Conservation (phyloP, 2,329 filamentous ascomycete species). For the Knoxdaviesia proteae region DNA sequence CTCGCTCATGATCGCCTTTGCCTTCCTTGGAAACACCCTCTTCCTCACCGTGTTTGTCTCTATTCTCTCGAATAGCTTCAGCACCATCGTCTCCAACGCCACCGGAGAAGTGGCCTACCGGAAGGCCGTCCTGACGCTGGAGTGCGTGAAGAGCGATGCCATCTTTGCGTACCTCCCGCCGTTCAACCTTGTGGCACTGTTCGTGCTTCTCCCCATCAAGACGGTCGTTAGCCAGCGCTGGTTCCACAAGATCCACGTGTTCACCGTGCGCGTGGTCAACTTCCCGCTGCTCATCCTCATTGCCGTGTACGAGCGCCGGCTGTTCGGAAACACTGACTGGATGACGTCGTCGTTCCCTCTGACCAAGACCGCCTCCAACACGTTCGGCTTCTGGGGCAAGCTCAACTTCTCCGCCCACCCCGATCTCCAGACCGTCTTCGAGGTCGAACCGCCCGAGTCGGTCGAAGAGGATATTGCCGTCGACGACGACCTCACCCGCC, state of each 20-base stretch:
- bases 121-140: constrained; percentile 59
- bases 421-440: constrained; percentile 53
- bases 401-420: constrained; percentile 50
- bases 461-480: constrained; percentile 34
- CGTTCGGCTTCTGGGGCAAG: constrained; percentile 38
- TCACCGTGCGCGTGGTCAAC: constrained; percentile 53
- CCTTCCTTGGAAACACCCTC: constrained; percentile 69
- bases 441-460: constrained; percentile 44
- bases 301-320: constrained; percentile 45
- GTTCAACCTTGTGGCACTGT: constrained; percentile 61
- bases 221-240: constrained; percentile 60
- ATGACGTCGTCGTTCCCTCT: neutral
- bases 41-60: constrained; percentile 81
- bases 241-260: constrained; percentile 82
- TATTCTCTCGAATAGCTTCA: constrained; percentile 70
- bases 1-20: constrained; percentile 61
- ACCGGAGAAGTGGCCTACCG: constrained; percentile 72
- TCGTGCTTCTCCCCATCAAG: constrained; percentile 56
- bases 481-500: constrained; percentile 36
- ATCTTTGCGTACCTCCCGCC: constrained; percentile 68
- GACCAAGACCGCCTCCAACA: neutral
- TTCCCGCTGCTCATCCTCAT: constrained; percentile 54
- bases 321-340: constrained; percentile 22
- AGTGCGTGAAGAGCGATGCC: constrained; percentile 69
- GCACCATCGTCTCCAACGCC: constrained; percentile 54